Base-by-base conservation (phyloP, 2,329 filamentous ascomycete species). In the Aureobasidium lini region DNA sequence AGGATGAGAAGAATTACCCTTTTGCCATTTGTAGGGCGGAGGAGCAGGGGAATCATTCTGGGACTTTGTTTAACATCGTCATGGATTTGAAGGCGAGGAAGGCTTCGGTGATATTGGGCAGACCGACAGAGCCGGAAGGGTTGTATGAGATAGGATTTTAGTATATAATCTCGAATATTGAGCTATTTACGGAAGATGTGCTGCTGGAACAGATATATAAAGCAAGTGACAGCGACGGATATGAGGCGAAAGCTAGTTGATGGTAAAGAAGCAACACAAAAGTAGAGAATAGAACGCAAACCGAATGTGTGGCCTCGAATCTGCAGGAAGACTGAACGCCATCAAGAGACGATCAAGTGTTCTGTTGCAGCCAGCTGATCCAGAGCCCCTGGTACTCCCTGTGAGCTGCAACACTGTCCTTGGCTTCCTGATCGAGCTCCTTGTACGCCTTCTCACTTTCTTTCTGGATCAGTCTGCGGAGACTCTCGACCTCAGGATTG, bases 1-100 rank as follows among this genome's bases (percentile, higher is more conserved):
- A 73, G 61, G 75, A 78, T 47, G 73, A 76, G 65, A 61, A 68
- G 42, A 72, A 74, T 60, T 67, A 66, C 40, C 76, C 75, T 1
- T 67, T 65, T 15, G 62, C 73, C 8, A 74, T 75, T 28, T 73
- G 72, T 62, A 65, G 72, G 28, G 63, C 62, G 32, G 63, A 68
- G 48, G 62, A 65, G 40, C 62, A 62, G 3, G 65, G 59, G 4
- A 63, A 40, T 23, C 63, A 64, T 23, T 64, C 63, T 8, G 70
- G 64, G 47, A 74, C 68, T 10, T 53, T 74, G 52, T 74, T 74
- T 59, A 73, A 70, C 44, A 72, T 74, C 36, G 65, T 73, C 11
- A 72, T 73, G 71, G 70, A 74, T 61, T 63, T 74, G 63, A 62
- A 64, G 50, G 62, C 32, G 47, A 67, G 53, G 62, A 61, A 59